phyloP scores from a whole-genome alignment of 129 eudicot genomes.

The Dittrichia graveolens region DNA sequence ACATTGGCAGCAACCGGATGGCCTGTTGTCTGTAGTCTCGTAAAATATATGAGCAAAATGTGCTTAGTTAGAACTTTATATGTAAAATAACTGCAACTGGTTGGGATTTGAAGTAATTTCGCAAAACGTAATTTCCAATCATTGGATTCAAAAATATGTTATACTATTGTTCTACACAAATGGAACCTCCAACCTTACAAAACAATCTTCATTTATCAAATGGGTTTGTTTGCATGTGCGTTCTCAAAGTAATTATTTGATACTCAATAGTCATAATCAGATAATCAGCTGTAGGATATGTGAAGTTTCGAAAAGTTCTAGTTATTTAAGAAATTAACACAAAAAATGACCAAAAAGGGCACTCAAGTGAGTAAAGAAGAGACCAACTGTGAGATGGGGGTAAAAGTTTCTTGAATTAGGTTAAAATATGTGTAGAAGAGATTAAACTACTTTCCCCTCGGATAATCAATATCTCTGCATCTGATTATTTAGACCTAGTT shows the following conservation, averaged over 20 bases:
- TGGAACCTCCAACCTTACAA: background rate
- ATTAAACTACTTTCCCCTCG: background rate
- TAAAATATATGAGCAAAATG: conserved; percentile 21
- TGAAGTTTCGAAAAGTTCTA: background rate
- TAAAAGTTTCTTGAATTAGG: background rate
- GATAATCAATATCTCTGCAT: background rate
- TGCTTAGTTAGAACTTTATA: background rate
- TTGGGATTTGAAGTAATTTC: background rate
- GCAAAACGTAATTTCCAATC: background rate
- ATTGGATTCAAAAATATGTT: conserved; percentile 13
- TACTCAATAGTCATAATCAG: background rate
- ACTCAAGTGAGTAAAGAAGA: background rate
- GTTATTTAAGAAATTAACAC: background rate
- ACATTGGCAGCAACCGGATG: conserved; percentile 31
- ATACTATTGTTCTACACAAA: background rate
- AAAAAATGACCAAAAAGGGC: background rate
- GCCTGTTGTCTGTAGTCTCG: conserved; percentile 46
- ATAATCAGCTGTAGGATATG: background rate
- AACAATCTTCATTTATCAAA: background rate
- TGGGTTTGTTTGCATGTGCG: no score
- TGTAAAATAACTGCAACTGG: background rate
- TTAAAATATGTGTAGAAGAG: background rate
- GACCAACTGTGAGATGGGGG: background rate
- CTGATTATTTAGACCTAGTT: background rate
- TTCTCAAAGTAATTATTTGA: background rate